Percentiles rank a stretch among this genome's conserved stretches.
These are phyloP conservation scores for Drosera capensis DNA, from an alignment of 148 eudicot species.

Conservation along the genomic window DNA sequence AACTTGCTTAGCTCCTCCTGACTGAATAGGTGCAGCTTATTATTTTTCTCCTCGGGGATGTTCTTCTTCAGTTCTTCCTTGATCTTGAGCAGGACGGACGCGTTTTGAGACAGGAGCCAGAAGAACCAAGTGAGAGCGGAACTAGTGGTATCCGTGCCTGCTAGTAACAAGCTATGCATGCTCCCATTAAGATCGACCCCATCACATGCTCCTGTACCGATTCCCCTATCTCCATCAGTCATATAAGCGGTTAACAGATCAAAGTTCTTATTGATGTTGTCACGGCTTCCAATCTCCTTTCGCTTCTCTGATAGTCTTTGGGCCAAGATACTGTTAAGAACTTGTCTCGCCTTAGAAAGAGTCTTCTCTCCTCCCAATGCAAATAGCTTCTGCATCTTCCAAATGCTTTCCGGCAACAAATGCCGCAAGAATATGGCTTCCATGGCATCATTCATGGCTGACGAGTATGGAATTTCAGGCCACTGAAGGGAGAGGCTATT, in stretches of 20 bases:
- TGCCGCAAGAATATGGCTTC: slow-evolving; percentile 17
- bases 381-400: slow-evolving; percentile 18
- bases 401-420: slow-evolving; percentile 13
- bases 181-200: slow-evolving; percentile 4
- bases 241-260: slow-evolving; percentile 10
- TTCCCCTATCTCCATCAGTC: slow-evolving; percentile 2
- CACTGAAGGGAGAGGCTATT: slow-evolving; percentile 6
- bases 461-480: slow-evolving; percentile 10
- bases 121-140: slow-evolving; percentile 20
- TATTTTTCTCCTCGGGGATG: neutral
- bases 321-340: slow-evolving; percentile 1
- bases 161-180: slow-evolving; percentile 10
- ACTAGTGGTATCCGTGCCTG: slow-evolving; percentile 16
- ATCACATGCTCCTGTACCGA: neutral
- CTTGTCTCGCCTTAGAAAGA: slow-evolving; percentile 6
- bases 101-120: slow-evolving; percentile 10
- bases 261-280: neutral
- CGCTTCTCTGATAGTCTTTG: slow-evolving; percentile 4
- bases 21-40: neutral
- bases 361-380: slow-evolving; percentile 18
- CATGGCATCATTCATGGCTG: slow-evolving; percentile 8
- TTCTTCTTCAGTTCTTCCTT: slow-evolving; percentile 3
- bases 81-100: slow-evolving; percentile 8
- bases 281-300: neutral
- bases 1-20: slow-evolving; percentile 6